Evolutionary conservation across 2,329 filamentous ascomycete species (phyloP), one percentile per base, ranked within the genome.

Genomic region (Nectriaceae sp.): DNA sequence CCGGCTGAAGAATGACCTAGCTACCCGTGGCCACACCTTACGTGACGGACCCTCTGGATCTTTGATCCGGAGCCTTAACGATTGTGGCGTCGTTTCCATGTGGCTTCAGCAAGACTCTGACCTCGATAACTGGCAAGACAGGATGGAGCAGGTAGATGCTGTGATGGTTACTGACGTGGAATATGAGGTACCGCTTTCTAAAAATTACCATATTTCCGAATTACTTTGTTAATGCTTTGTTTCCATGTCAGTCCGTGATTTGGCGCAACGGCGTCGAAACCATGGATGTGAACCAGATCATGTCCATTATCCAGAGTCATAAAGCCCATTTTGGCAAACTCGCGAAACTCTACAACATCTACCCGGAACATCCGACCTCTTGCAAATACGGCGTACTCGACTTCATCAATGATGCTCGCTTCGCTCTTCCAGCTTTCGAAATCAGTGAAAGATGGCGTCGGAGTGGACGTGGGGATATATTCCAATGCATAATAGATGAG

Each of bases 161-260:
- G 22, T 75, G 6, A 62, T 75, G 55, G 66, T 76, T 31, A 71
- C 72, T 4, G 73, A 76, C 48, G 65, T 66, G 19, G 71, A 75
- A 50, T 72, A 70, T 49, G 73, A 74, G 62, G 70, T 70, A 40
- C 10, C 55, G 53, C n/a, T 6, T 18, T 36, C 11, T 47, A 39
- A 22, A 3, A 19, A 20, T 10, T 11, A n/a, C n/a, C n/a, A n/a
- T n/a, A n/a, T n/a, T n/a, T n/a, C n/a, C n/a, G n/a, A n/a, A n/a
- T 8, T 31, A 10, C 15, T 21, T 46, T 5, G 31, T 4, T 8
- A 11, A 20, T 6, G n/a, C 10, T 2, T n/a, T n/a, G n/a, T n/a
- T n/a, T n/a, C n/a, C n/a, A n/a, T 13, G 3, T 2, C 16, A 74
- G 71, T 70, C 72, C 1, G 66, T 70, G 3, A 70, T 76, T 21